Base-by-base conservation (phyloP, 345 rosid genomes). In the Brassica rapa region DNA sequence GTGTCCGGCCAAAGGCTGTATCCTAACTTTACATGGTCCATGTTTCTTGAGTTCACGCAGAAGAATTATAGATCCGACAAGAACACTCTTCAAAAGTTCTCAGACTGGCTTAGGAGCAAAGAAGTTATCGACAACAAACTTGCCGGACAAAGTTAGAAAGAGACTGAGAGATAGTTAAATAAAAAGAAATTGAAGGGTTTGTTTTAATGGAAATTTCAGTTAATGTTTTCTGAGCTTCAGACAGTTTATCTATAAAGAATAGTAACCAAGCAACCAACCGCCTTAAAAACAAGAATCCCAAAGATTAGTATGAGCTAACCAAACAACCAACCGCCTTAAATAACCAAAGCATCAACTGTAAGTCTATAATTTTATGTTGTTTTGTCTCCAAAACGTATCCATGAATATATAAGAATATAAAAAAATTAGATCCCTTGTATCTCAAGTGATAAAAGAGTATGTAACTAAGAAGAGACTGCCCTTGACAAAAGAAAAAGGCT, bases 21-120 rank as follows among this genome's bases (percentile, higher is more conserved):
- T 72, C 92, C 93, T 0, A 89, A 91, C 66, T 91, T 89, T 84
- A 88, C 89, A 5, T 91, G 92, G 97, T 88, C 97, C 1, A 84
- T 83, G 69, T 73, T 91, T 66, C 68, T 87, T 57, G 83, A 77
- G 9, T 91, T 91, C 79, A 89, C 93, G 10, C 70, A 63, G 35
- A 69, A 79, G 46, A 23, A 74, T 60, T 74, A 74, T 68, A 74
- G 78, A 74, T 32, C 71, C 1, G 78, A 74, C 71, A 53, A 14
- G 16, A 66, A 65, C 41, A 74, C 78, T 56, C 72, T 74, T 35
- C 56, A 66, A 35, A 23, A 66, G 56, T 74, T 74, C 55, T 33
- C 78, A 66, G 43, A 53, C 0, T 66, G 78, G 78, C 71, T 65
- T 23, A 74, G 16, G 65, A 74, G n/a, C 71, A 65, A 53, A 37